Percentiles rank a stretch among this genome's conserved stretches.
Conservation (phyloP, 2,329 filamentous ascomycete species). For the Diplodia corticola region DNA sequence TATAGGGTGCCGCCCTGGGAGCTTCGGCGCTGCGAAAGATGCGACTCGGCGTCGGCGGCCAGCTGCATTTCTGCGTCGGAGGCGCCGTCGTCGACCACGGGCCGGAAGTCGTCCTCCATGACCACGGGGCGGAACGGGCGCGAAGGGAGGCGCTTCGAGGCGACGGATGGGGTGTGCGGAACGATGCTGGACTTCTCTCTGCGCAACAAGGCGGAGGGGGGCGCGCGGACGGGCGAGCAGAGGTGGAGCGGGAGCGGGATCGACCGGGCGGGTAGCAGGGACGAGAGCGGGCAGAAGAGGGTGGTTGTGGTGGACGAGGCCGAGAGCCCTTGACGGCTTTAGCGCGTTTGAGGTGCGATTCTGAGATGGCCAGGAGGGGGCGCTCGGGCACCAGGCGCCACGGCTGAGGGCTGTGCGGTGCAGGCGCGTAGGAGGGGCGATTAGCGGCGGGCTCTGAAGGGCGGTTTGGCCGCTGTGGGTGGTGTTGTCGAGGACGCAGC, state of each 20-base stretch:
- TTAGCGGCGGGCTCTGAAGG: background rate
- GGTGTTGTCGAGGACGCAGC: background rate
- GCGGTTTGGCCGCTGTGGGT: background rate
- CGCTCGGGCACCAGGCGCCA: slow-evolving; percentile 18
- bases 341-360: slow-evolving; percentile 18
- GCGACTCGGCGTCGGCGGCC: slow-evolving; percentile 1
- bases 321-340: slow-evolving; percentile 12
- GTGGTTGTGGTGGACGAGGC: slow-evolving; percentile 14
- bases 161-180: background rate
- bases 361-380: slow-evolving; percentile 20
- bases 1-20: slow-evolving; percentile 29
- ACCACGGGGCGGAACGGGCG: slow-evolving; percentile 3
- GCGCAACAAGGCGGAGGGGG: background rate
- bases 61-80: slow-evolving; percentile 22
- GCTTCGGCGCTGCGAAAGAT: slow-evolving; percentile 1
- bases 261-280: slow-evolving; percentile 10
- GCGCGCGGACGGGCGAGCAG: background rate
- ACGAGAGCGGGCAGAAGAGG: slow-evolving; percentile 1
- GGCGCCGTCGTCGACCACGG: slow-evolving; percentile 14
- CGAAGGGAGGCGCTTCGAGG: background rate
- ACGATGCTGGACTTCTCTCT: background rate
- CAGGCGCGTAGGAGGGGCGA: background rate
- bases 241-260: slow-evolving; percentile 17
- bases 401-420: slow-evolving; percentile 6
- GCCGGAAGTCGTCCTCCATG: slow-evolving; percentile 21